Percentiles rank a stretch among this genome's conserved stretches.
phyloP scores from a whole-genome alignment of 2,329 filamentous ascomycete genomes.

The Elsinoe australis region DNA sequence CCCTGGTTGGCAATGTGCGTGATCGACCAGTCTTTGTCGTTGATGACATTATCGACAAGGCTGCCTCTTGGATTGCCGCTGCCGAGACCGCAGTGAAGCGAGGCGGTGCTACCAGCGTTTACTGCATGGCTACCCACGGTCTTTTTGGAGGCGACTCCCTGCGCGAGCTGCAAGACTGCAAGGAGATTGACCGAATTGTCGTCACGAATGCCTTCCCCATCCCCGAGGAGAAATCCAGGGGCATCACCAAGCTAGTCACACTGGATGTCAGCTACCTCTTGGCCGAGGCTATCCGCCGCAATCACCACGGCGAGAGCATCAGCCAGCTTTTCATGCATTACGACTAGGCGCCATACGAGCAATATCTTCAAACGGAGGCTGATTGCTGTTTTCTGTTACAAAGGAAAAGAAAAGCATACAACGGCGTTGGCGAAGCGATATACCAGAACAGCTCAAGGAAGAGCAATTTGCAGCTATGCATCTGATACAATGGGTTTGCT shows the following conservation, averaged over 20 bases:
- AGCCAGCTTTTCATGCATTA: constrained; percentile 43
- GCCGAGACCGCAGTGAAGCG: constrained; percentile 94
- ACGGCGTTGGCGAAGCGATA: constrained; percentile 10
- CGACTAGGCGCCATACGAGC: constrained; percentile 22
- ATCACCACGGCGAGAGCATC: constrained; percentile 90
- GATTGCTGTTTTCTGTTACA: not conserved
- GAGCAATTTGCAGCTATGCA: not conserved
- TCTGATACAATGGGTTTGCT: constrained; percentile 6
- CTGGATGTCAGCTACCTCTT: constrained; percentile 83
- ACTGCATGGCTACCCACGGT: constrained; percentile 95
- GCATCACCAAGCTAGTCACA: constrained; percentile 74
- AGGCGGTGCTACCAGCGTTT: constrained; percentile 85
- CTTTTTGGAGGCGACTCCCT: constrained; percentile 87
- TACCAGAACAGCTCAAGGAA: not conserved
- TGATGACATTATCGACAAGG: constrained; percentile 98
- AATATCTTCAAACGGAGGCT: not conserved
- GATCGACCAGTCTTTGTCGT: constrained; percentile 86
- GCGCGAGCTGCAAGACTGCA: constrained; percentile 81
- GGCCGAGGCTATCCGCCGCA: constrained; percentile 86
- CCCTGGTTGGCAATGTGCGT: constrained; percentile 89
- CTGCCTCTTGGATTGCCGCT: constrained; percentile 92
- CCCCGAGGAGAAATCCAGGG: constrained; percentile 60
- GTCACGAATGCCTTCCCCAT: constrained; percentile 98
- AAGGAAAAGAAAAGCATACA: not conserved
- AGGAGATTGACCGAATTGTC: constrained; percentile 87